Evolutionary conservation across 345 rosid genomes (phyloP).

Genomic region (Citrus cavaleriei): DNA sequence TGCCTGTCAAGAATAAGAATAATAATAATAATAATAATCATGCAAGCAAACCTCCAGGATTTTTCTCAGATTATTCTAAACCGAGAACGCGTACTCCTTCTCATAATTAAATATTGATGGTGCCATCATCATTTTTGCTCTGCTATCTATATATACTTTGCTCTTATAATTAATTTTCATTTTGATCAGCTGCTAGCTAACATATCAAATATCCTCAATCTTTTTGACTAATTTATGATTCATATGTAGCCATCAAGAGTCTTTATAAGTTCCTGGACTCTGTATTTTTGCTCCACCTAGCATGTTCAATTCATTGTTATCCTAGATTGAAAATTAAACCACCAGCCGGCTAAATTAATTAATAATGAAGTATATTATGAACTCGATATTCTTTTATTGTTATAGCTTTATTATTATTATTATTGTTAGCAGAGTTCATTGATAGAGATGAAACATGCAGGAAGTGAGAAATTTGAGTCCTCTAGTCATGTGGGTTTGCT

Average conservation of each 20-base stretch:
- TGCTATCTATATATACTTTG: neutral
- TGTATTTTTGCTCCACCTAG: neutral
- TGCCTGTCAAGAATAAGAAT: conserved; percentile 3
- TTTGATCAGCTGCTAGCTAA: neutral
- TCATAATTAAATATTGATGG: conserved; percentile 8
- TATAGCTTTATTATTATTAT: neutral
- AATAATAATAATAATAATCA: too few relatives aligned
- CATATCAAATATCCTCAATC: neutral
- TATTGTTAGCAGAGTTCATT: neutral
- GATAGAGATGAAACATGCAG: conserved; percentile 31
- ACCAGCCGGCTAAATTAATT: neutral
- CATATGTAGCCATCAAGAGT: neutral
- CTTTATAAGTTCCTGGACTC: neutral
- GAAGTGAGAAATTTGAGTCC: conserved; percentile 16
- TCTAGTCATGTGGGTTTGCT: conserved; percentile 16
- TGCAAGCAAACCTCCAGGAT: conserved; percentile 10
- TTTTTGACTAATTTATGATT: neutral
- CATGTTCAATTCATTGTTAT: neutral
- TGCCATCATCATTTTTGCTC: neutral
- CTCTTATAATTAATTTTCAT: neutral
- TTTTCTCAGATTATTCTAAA: conserved; percentile 53
- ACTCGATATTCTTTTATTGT: neutral
- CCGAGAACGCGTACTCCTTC: conserved; percentile 52
- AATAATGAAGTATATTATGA: neutral
- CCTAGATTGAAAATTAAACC: neutral